These are phyloP conservation scores for Euphorbia tirucalli DNA, from an alignment of 345 rosid species.

Conservation along the genomic window DNA sequence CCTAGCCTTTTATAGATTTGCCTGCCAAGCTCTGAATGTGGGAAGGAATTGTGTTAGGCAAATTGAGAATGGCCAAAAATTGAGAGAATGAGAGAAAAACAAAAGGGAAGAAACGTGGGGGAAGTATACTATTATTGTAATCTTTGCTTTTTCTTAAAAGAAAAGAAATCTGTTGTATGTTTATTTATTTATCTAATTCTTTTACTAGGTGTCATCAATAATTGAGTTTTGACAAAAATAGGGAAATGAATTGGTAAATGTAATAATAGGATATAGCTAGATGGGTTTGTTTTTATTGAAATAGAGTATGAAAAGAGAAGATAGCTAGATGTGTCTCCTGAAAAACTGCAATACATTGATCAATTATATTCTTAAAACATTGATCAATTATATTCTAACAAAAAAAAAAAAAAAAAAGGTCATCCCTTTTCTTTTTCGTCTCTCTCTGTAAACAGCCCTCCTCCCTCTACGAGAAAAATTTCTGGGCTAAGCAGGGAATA, in stretches of 20 bases:
- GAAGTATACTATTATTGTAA: slow-evolving; percentile 11
- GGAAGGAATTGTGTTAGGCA: slow-evolving; percentile 13
- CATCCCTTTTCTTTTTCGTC: too few relatives aligned
- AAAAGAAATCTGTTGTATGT: background rate
- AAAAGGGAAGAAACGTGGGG: background rate
- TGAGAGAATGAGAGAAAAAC: background rate
- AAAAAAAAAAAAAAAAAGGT: too few relatives aligned
- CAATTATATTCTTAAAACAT: too few relatives aligned
- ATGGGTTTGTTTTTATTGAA: background rate
- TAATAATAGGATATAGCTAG: background rate
- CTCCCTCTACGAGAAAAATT: too few relatives aligned
- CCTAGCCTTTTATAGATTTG: background rate
- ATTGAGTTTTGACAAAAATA: background rate
- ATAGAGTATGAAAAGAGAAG: too few relatives aligned
- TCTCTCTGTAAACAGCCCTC: too few relatives aligned
- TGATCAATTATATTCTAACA: too few relatives aligned
- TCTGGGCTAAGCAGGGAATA: too few relatives aligned
- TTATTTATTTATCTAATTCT: background rate
- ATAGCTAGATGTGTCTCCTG: too few relatives aligned
- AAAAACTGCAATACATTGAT: too few relatives aligned
- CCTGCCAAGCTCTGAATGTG: background rate
- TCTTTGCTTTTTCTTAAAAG: slow-evolving; percentile 14
- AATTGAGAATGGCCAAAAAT: slow-evolving; percentile 1
- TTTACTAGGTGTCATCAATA: background rate
- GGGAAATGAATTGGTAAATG: background rate